Base-by-base conservation (phyloP, 108 stramenopile species). In the Aurantiochytrium sp. region DNA sequence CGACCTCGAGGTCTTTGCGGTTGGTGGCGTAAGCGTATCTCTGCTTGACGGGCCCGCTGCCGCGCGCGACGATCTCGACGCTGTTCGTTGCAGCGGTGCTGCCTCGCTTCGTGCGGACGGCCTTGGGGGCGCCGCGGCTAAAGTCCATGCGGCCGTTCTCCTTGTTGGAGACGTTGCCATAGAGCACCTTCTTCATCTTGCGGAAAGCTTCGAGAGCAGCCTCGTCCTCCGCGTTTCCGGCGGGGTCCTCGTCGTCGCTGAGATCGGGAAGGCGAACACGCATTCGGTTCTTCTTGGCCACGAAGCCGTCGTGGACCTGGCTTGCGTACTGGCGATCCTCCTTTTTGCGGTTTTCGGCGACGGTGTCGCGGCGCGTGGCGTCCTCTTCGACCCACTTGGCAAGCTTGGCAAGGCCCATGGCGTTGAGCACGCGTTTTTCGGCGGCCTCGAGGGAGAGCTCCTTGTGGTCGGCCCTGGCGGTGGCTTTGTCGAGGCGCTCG, bases 371-470 rank as follows among this genome's bases (percentile, higher is more conserved):
- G 42, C 30, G n/a, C 12, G 30, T 48, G 32, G 73, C 73, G 32
- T 81, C 73, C 42, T 81, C 73, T 24, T 81, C 73, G n/a, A 81
- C 73, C 73, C 73, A 81, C 73, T 81, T 81, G 73, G 73, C 73
- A 42, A 81, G 73, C 73, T 42, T 81, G 12, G 0, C 45, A 12
- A 81, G 73, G 12, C 73, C 73, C 36, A 81, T 12, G 17, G 27
- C 42, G 12, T 2, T 48, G 73, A 48, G 45, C 1, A 48, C 73
- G 27, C 45, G 73, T 27, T 24, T 12, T 24, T 81, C 73, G 32
- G 73, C 73, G 39, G 39, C 45, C 1, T 81, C 73, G 17, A 81
- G 45, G 8, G 73, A 24, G 12, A 81, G 73, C 27, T 81, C 30
- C n/a, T 48, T 37, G 19, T 30, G 39, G 2, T 65, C 59, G 8